These are phyloP conservation scores for Leishmania mexicana DNA, from an alignment of 208 protist species.

Conservation along the genomic window DNA sequence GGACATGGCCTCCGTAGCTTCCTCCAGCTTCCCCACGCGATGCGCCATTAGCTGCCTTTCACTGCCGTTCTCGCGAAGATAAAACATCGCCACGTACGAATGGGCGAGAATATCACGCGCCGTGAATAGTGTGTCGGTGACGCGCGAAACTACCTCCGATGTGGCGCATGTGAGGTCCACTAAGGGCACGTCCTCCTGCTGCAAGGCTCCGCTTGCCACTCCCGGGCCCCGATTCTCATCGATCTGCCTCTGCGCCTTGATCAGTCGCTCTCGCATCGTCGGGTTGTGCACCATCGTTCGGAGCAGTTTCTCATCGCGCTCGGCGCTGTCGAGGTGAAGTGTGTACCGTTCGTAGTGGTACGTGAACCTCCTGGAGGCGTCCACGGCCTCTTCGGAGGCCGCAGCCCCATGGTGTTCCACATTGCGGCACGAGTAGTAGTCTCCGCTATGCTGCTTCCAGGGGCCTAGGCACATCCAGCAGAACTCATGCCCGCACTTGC, in stretches of 20 bases:
- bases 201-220: not conserved
- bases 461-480: conserved; percentile 83
- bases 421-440: conserved; percentile 35
- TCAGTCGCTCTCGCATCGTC: not conserved
- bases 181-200: not conserved
- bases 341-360: conserved; percentile 33
- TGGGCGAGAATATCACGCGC: conserved; percentile 25
- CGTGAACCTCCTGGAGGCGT: conserved; percentile 9
- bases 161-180: not conserved
- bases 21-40: conserved; percentile 28
- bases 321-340: conserved; percentile 25
- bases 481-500: conserved; percentile 78
- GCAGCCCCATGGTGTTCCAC: not conserved
- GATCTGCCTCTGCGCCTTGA: not conserved
- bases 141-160: not conserved
- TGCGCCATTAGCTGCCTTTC: conserved; percentile 23
- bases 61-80: conserved; percentile 4
- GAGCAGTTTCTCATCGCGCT: conserved; percentile 16
- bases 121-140: conserved; percentile 14
- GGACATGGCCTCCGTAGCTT: conserved; percentile 26
- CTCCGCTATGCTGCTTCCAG: conserved; percentile 61
- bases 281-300: not conserved
- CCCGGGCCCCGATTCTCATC: not conserved
- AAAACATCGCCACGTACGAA: conserved; percentile 32
- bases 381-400: not conserved